Evolutionary conservation across 2,329 filamentous ascomycete species (phyloP).

Genomic region (Dactylonectria estremocensis): DNA sequence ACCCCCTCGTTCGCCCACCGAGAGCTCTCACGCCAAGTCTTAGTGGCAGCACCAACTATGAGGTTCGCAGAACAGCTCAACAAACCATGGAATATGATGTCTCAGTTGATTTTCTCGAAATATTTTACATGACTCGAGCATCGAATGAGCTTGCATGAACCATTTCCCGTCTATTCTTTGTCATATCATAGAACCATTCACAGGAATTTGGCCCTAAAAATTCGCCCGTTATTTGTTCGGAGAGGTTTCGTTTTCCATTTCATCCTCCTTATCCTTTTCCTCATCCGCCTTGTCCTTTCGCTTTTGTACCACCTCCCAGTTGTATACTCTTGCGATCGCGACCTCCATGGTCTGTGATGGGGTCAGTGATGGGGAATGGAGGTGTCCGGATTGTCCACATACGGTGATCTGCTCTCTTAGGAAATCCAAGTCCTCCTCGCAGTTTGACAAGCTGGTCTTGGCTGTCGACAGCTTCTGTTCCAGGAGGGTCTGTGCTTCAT

Average conservation of each 20-base stretch:
- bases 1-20: slow-evolving; percentile 2
- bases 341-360: slow-evolving; percentile 89
- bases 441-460: slow-evolving; percentile 85
- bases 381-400: slow-evolving; percentile 51
- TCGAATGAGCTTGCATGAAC: background rate
- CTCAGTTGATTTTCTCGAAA: background rate
- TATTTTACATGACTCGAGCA: background rate
- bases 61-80: background rate
- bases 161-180: slow-evolving; percentile 24
- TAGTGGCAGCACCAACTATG: background rate
- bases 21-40: background rate
- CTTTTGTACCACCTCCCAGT: slow-evolving; percentile 98
- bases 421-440: slow-evolving; percentile 97
- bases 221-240: slow-evolving; percentile 42
- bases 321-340: slow-evolving; percentile 96
- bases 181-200: slow-evolving; percentile 34
- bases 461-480: slow-evolving; percentile 84
- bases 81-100: background rate
- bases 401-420: slow-evolving; percentile 97
- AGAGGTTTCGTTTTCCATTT: slow-evolving; percentile 56
- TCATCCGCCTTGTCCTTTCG: slow-evolving; percentile 87
- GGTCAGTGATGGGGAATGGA: slow-evolving; percentile 23
- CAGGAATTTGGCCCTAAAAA: slow-evolving; percentile 23
- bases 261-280: slow-evolving; percentile 60
- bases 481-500: slow-evolving; percentile 87